Evolutionary conservation across 805 yeast species (phyloP), one percentile per base, ranked within the genome.

Genomic region (Teunomyces tritomae): DNA sequence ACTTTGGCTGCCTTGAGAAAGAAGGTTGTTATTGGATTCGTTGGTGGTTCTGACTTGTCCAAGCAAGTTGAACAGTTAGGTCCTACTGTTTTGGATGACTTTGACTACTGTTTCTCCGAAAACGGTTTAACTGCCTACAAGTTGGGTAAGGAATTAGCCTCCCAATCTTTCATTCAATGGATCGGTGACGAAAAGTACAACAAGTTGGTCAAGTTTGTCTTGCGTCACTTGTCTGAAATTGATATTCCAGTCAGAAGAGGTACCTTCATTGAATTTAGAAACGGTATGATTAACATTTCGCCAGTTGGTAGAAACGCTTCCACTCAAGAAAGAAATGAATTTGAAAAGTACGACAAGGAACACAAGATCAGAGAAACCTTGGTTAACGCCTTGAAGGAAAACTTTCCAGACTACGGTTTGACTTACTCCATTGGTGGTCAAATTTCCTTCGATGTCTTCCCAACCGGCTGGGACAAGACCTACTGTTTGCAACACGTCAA

Each of bases 401-500:
- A 84, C 63, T 94, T 94, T 79, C 71, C 92, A 49, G 92, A 91
- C 71, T 77, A 77, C 62, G 87, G 85, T 48, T 80, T 94, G 65
- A 92, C 98, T 57, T 94, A 87, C 81, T 94, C 99, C 50, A 94
- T 94, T 57, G 99, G 99, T 71, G 99, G 99, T 61, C 98, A 94
- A 80, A 94, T 94, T 70, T 92, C 98, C 30, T 94, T 94, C 63
- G 99, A 94, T 65, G 98, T 94, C 55, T 94, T 94, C 92, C 99
- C 99, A 77, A 89, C 97, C 55, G 99, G 99, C 65, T 94, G 99
- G 99, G 99, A 94, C 75, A 94, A 94, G 83, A 94, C 99, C 53
- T 94, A 92, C 78, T 89, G 96, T 73, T 82, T 94, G 67, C 90
- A 86, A 73, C 99, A 92, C 73, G 91, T 94, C 60, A 89, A 74